Percentiles rank a stretch among this genome's conserved stretches.
Evolutionary conservation across 2,329 filamentous ascomycete genomes (phyloP).

Genomic region (Colletotrichum phormii): DNA sequence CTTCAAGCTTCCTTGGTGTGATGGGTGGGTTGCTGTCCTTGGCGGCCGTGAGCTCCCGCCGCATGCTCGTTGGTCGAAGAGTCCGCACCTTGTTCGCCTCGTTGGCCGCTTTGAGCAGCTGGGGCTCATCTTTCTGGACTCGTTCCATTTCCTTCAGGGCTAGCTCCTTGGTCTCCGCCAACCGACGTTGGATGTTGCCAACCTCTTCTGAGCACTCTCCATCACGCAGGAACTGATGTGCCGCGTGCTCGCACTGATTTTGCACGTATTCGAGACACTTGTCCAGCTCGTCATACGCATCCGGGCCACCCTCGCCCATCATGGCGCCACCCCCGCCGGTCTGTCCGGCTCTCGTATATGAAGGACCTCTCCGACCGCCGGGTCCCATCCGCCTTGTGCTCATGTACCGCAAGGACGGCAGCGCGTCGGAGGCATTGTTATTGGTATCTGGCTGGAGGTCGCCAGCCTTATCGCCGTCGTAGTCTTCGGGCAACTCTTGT

Average conservation of each 20-base stretch:
- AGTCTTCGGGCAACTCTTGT: slow-evolving; percentile 66
- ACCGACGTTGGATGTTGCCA: slow-evolving; percentile 72
- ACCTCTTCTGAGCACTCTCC: slow-evolving; percentile 87
- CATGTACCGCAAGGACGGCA: slow-evolving; percentile 55
- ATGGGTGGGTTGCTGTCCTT: slow-evolving; percentile 38
- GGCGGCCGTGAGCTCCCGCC: slow-evolving; percentile 53
- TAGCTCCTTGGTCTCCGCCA: slow-evolving; percentile 71
- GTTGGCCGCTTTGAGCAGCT: slow-evolving; percentile 50
- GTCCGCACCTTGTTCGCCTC: slow-evolving; percentile 59
- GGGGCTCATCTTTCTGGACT: slow-evolving; percentile 63
- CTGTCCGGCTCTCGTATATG: slow-evolving; percentile 29
- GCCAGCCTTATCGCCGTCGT: slow-evolving; percentile 54
- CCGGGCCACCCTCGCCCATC: slow-evolving; percentile 43
- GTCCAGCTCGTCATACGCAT: slow-evolving; percentile 80
- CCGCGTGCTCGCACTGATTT: slow-evolving; percentile 84
- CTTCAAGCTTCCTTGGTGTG: slow-evolving; percentile 44
- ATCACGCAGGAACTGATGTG: slow-evolving; percentile 89
- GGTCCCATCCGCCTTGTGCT: slow-evolving; percentile 47
- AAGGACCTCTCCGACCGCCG: slow-evolving; percentile 39
- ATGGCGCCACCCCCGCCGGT: slow-evolving; percentile 27
- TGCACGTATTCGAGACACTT: slow-evolving; percentile 84
- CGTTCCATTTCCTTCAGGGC: slow-evolving; percentile 71
- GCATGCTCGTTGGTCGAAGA: slow-evolving; percentile 65
- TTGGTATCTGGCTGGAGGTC: slow-evolving; percentile 27
- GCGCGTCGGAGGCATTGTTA: slow-evolving; percentile 40